Evolutionary conservation across 495 filamentous ascomycete species (phyloP).

Genomic region (Penicillium subrubescens): DNA sequence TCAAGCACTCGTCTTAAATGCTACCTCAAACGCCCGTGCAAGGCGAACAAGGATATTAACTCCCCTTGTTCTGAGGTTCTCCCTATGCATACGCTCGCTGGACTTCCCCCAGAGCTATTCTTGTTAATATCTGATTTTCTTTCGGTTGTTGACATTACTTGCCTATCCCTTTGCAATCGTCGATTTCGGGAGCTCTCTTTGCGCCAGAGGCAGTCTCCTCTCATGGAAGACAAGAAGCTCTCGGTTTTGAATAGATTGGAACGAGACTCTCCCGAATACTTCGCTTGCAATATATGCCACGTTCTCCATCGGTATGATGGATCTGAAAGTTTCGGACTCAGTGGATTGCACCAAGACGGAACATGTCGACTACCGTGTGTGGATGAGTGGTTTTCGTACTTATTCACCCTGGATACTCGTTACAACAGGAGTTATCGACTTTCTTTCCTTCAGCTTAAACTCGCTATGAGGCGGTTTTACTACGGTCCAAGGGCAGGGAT

Average conservation of each 20-base stretch:
- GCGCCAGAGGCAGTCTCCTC: neutral
- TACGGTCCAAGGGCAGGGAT: slow-evolving; percentile 14
- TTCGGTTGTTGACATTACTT: slow-evolving; percentile 19
- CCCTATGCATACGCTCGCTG: slow-evolving; percentile 5
- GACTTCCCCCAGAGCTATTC: slow-evolving; percentile 8
- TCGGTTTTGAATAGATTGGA: slow-evolving; percentile 15
- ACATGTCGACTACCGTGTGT: slow-evolving; percentile 11
- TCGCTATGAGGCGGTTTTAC: slow-evolving; percentile 14
- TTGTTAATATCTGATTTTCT: slow-evolving; percentile 10
- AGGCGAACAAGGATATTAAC: slow-evolving; percentile 1
- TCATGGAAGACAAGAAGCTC: slow-evolving; percentile 3
- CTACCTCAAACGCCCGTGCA: neutral
- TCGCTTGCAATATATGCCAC: slow-evolving; percentile 20
- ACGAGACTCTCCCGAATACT: slow-evolving; percentile 16
- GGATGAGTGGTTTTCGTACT: neutral
- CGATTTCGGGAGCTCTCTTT: slow-evolving; percentile 5
- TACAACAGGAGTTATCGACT: neutral
- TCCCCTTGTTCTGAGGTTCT: slow-evolving; percentile 1
- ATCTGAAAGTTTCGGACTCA: slow-evolving; percentile 16
- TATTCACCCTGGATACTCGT: neutral
- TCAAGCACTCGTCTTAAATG: neutral
- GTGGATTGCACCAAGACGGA: slow-evolving; percentile 1
- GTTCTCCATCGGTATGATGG: slow-evolving; percentile 22
- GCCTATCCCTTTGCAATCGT: slow-evolving; percentile 17
- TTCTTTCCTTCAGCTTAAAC: slow-evolving; percentile 12